Evolutionary conservation across 2,329 filamentous ascomycete species (phyloP).

Genomic region (Curvularia sp.): DNA sequence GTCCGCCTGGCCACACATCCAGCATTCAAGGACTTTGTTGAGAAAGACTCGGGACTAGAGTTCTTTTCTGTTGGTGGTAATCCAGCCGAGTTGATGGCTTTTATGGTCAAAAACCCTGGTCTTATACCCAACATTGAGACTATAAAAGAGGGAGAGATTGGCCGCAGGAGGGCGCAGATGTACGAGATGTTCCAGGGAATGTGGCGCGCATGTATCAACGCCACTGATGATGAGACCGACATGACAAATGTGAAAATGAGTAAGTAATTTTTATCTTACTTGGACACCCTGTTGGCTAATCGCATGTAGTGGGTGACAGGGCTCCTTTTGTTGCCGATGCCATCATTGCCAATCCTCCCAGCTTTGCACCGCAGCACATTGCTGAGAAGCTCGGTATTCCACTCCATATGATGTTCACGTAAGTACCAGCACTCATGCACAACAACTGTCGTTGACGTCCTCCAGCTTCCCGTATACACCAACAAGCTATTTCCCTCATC

Average conservation of each 20-base stretch:
- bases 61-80: constrained; percentile 84
- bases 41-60: constrained; percentile 74
- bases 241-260: constrained; percentile 66
- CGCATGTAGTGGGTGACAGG: constrained; percentile 61
- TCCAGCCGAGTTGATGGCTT: constrained; percentile 82
- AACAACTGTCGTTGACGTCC: constrained; percentile 10
- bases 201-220: constrained; percentile 79
- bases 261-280: constrained; percentile 22
- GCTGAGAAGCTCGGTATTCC: constrained; percentile 78
- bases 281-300: constrained; percentile 13
- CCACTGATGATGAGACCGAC: constrained; percentile 73
- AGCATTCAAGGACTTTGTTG: constrained; percentile 76
- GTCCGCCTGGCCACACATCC: constrained; percentile 82
- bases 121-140: constrained; percentile 77
- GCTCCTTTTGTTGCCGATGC: constrained; percentile 82
- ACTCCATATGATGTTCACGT: constrained; percentile 88
- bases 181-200: constrained; percentile 84
- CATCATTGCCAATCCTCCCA: constrained; percentile 81
- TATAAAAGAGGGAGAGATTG: constrained; percentile 76
- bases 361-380: constrained; percentile 77
- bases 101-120: constrained; percentile 85
- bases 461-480: constrained; percentile 74
- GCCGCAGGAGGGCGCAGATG: constrained; percentile 71
- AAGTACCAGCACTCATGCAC: constrained; percentile 47
- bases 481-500: constrained; percentile 77